phyloP scores from a whole-genome alignment of 345 rosid species.

The Hirschfeldia incana region DNA sequence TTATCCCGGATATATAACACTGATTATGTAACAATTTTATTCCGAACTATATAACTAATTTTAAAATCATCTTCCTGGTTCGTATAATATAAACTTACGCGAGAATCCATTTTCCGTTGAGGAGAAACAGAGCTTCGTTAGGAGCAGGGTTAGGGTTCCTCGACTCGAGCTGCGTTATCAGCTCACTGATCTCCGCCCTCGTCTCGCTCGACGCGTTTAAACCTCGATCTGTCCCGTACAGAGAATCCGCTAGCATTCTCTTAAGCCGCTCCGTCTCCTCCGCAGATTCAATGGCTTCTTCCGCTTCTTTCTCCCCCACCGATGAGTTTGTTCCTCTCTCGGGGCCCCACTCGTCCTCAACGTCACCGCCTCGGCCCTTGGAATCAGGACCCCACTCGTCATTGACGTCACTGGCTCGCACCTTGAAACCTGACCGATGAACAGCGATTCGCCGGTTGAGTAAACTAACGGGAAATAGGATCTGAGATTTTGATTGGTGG shows the following conservation, averaged over 20 bases:
- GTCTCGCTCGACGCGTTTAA: constrained; percentile 73
- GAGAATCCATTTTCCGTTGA: constrained; percentile 93
- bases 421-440: constrained; percentile 29
- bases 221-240: constrained; percentile 79
- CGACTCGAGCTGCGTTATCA: constrained; percentile 78
- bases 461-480: constrained; percentile 5
- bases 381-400: constrained; percentile 47
- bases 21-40: no score
- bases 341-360: not conserved
- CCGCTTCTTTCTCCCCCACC: constrained; percentile 41
- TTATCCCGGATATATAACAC: no score
- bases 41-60: no score
- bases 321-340: constrained; percentile 34
- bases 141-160: constrained; percentile 86
- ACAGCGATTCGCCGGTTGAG: constrained; percentile 16
- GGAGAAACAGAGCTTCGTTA: constrained; percentile 70
- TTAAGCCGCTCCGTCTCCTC: constrained; percentile 61
- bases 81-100: constrained; percentile 52
- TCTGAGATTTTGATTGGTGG: constrained; percentile 24
- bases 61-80: no score
- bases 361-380: not conserved
- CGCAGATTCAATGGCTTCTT: constrained; percentile 44
- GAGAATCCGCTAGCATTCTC: constrained; percentile 59
- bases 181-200: constrained; percentile 84
- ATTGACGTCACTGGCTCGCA: constrained; percentile 34